Evolutionary conservation across 225 moss, liverwort and hornwort species (phyloP).

Genomic region (Pseudoscleropodium purum): DNA sequence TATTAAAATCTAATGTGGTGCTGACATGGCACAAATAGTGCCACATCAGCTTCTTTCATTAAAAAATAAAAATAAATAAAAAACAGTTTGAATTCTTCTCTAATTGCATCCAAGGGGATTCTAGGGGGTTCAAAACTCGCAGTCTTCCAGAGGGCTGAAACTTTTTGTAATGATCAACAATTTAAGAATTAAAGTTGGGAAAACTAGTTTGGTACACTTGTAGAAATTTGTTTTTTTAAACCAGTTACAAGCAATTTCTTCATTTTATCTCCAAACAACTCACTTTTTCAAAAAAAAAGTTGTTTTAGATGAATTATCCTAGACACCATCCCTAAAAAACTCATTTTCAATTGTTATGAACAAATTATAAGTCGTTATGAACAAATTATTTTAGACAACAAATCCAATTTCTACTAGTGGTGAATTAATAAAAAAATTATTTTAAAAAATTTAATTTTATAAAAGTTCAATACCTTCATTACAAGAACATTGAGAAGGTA

Average conservation of each 20-base stretch:
- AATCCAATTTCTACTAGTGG: neutral
- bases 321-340: neutral
- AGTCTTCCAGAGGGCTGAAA: no score
- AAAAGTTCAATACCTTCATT: neutral
- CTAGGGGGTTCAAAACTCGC: no score
- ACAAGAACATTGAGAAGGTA: neutral
- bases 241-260: accelerated
- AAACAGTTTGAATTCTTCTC: no score
- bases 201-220: neutral
- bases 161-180: no score
- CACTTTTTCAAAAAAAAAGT: neutral
- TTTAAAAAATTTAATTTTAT: neutral
- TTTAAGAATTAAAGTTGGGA: neutral
- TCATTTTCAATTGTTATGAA: neutral
- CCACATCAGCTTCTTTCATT: no score
- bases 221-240: neutral
- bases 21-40: no score
- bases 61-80: no score
- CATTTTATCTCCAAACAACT: neutral
- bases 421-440: neutral
- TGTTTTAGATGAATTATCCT: neutral
- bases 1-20: no score
- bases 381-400: accelerated
- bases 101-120: no score
- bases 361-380: neutral